These are phyloP conservation scores for Trametes cingulata DNA, from an alignment of 768 basidiomycete species.

Conservation along the genomic window DNA sequence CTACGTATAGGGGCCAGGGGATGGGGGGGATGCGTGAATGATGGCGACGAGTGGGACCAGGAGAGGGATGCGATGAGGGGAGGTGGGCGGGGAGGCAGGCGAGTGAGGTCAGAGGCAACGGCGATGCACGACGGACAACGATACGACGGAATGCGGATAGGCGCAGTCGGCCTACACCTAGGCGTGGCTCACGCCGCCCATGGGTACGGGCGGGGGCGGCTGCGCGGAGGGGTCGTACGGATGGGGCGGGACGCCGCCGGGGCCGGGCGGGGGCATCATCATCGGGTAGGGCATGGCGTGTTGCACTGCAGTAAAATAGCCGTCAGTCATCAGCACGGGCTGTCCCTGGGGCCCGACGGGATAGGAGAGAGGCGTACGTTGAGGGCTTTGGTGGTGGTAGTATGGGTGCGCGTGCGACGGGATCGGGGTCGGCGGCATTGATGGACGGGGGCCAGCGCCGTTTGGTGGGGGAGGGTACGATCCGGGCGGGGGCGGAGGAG, in stretches of 20 bases:
- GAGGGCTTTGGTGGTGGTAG: conserved; percentile 82
- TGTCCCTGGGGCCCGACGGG: conserved; percentile 19
- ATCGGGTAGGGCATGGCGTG: conserved; percentile 87
- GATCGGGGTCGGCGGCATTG: conserved; percentile 91
- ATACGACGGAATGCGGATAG: background rate
- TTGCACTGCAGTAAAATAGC: conserved; percentile 54
- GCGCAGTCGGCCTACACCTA: conserved; percentile 31
- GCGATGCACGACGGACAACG: conserved; percentile 2
- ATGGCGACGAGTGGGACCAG: background rate
- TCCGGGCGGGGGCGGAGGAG: conserved; percentile 70
- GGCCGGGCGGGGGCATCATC: conserved; percentile 87
- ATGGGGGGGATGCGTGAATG: background rate
- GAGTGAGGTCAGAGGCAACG: conserved; percentile 9
- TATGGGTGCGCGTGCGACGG: conserved; percentile 85
- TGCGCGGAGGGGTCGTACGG: conserved; percentile 62
- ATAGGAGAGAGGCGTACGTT: conserved; percentile 52
- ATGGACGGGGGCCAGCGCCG: conserved; percentile 75
- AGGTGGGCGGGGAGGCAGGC: background rate
- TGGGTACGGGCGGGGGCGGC: conserved; percentile 67
- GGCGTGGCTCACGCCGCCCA: conserved; percentile 71
- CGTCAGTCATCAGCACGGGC: conserved; percentile 13
- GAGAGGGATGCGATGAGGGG: background rate
- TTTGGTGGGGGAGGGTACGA: conserved; percentile 79
- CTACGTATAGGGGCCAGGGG: background rate
- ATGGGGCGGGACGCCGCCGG: conserved; percentile 63